A percentile compares a stretch with the other conserved stretches of the same genome.
These are phyloP conservation scores for Debaryomyces nepalensis DNA, from an alignment of 1,139 yeast species.

Conservation along the genomic window DNA sequence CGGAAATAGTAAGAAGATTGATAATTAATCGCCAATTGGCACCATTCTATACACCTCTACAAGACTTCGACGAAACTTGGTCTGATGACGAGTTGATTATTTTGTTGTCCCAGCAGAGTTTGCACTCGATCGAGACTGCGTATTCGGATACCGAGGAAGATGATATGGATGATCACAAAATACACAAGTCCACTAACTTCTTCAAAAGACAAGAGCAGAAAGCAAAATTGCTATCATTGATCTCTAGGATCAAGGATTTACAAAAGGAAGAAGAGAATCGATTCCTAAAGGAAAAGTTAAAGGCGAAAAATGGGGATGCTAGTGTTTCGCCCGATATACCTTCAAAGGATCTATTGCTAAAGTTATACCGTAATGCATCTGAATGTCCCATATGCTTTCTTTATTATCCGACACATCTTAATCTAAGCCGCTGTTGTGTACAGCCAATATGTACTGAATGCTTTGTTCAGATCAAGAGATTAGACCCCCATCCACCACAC, in stretches of 20 bases:
- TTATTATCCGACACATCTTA: slow-evolving; percentile 78
- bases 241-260: slow-evolving; percentile 49
- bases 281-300: slow-evolving; percentile 46
- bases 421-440: slow-evolving; percentile 85
- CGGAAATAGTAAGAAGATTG: slow-evolving; percentile 67
- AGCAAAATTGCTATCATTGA: slow-evolving; percentile 51
- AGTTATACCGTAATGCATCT: slow-evolving; percentile 63
- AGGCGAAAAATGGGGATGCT: slow-evolving; percentile 21
- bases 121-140: slow-evolving; percentile 65
- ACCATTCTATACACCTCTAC: slow-evolving; percentile 89
- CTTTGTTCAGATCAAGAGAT: slow-evolving; percentile 90
- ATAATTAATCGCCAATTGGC: slow-evolving; percentile 69
- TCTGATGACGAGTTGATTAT: slow-evolving; percentile 68
- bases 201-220: slow-evolving; percentile 61
- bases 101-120: slow-evolving; percentile 55
- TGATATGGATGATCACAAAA: slow-evolving; percentile 59
- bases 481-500: slow-evolving; percentile 95
- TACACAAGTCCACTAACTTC: slow-evolving; percentile 55
- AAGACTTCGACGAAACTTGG: slow-evolving; percentile 81
- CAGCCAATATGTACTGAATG: slow-evolving; percentile 97
- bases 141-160: slow-evolving; percentile 59
- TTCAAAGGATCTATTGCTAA: slow-evolving; percentile 36
- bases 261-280: slow-evolving; percentile 60
- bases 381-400: slow-evolving; percentile 97
- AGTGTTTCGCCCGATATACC: slow-evolving; percentile 27